These are phyloP conservation scores for Cudoniella acicularis DNA, from an alignment of 495 filamentous ascomycete genomes.

Conservation along the genomic window DNA sequence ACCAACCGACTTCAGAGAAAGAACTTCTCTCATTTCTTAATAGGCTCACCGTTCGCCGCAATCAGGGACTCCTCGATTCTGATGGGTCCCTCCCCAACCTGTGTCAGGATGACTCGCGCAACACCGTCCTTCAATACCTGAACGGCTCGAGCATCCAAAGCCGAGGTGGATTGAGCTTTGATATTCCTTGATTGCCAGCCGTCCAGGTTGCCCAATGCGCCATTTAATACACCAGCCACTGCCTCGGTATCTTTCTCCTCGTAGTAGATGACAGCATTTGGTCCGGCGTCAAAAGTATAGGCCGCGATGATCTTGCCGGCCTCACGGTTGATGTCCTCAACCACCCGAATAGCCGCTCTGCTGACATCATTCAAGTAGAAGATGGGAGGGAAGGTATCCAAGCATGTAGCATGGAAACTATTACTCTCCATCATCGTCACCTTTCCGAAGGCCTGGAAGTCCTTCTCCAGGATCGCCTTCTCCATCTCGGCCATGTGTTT, in stretches of 20 bases:
- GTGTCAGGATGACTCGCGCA: slow-evolving; percentile 82
- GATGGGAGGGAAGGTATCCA: slow-evolving; percentile 94
- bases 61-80: slow-evolving; percentile 76
- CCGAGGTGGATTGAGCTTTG: slow-evolving; percentile 39
- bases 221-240: slow-evolving; percentile 70
- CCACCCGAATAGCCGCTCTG: slow-evolving; percentile 76
- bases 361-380: slow-evolving; percentile 97
- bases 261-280: slow-evolving; percentile 95
- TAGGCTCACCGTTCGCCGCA: slow-evolving; percentile 53
- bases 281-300: slow-evolving; percentile 97
- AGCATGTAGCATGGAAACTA: slow-evolving; percentile 89
- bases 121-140: slow-evolving; percentile 71
- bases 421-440: slow-evolving; percentile 96
- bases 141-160: slow-evolving; percentile 53
- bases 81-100: slow-evolving; percentile 85
- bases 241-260: slow-evolving; percentile 67
- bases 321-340: slow-evolving; percentile 79
- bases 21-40: slow-evolving; percentile 14
- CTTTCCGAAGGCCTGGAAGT: slow-evolving; percentile 85
- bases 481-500: slow-evolving; percentile 83
- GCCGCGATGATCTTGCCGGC: slow-evolving; percentile 74
- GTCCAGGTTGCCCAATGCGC: slow-evolving; percentile 44
- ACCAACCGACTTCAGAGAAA: too few relatives aligned
- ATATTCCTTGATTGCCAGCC: slow-evolving; percentile 59
- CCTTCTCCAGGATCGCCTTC: slow-evolving; percentile 64